A percentile compares a stretch with the other conserved stretches of the same genome.
These are phyloP conservation scores for Pyricularia sp. DNA, from an alignment of 2,329 filamentous ascomycete genomes.

Conservation along the genomic window DNA sequence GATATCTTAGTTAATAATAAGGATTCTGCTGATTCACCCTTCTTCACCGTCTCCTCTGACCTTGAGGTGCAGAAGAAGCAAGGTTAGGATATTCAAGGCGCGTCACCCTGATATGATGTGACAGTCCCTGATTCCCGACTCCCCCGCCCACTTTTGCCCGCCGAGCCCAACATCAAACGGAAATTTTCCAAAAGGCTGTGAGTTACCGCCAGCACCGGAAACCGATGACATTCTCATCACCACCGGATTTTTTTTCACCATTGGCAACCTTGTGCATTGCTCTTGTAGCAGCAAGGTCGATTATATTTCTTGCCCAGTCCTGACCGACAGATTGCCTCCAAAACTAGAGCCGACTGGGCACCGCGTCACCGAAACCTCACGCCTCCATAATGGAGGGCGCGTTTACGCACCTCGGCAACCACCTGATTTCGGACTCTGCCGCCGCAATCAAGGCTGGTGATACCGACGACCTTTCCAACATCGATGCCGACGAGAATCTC, in stretches of 20 bases:
- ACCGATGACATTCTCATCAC: background rate
- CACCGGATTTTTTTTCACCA: background rate
- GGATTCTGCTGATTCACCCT: background rate
- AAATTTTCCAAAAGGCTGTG: background rate
- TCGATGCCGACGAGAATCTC: slow-evolving; percentile 72
- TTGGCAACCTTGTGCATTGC: background rate
- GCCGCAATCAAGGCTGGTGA: slow-evolving; percentile 80
- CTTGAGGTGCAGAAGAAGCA: background rate
- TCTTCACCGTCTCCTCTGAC: background rate
- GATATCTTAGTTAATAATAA: background rate
- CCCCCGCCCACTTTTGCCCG: background rate
- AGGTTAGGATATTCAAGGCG: background rate
- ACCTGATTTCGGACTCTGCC: slow-evolving; percentile 74
- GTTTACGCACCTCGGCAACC: slow-evolving; percentile 81
- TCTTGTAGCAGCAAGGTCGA: background rate
- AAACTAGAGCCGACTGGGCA: background rate
- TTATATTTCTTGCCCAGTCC: background rate
- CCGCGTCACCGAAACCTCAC: background rate
- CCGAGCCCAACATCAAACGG: background rate
- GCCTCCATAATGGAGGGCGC: slow-evolving; percentile 64
- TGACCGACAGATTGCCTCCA: background rate
- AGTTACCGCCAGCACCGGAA: background rate
- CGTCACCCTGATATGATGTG: slow-evolving; percentile 7
- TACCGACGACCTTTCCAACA: slow-evolving; percentile 62
- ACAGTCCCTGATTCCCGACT: background rate